Evolutionary conservation across 352 stramenopile genomes (phyloP).

Genomic region (Globisporangium recalcitrans): DNA sequence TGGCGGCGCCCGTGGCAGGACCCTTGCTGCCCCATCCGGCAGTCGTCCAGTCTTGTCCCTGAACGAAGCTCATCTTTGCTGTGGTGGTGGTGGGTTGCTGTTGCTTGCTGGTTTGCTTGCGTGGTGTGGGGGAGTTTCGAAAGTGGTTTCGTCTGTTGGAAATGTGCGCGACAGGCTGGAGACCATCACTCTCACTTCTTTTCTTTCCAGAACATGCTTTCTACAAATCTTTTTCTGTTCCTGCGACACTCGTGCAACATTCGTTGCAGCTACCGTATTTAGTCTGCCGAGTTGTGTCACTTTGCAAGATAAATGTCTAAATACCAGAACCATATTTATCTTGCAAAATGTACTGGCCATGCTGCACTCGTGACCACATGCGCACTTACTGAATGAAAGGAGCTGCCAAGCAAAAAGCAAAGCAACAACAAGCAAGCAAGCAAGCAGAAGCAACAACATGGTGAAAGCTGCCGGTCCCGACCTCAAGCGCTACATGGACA

Average conservation of each 20-base stretch:
- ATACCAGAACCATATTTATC: no score
- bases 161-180: no score
- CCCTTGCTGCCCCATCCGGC: constrained; percentile 74
- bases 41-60: constrained; percentile 75
- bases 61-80: constrained; percentile 45
- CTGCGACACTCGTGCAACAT: not conserved
- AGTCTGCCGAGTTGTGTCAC: no score
- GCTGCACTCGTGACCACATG: not conserved
- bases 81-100: constrained; percentile 6
- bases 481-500: constrained; percentile 94
- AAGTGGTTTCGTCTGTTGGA: constrained; percentile 1
- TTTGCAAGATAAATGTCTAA: no score
- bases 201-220: constrained; percentile 13
- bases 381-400: not conserved
- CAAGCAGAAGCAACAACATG: constrained; percentile 30
- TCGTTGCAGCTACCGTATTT: no score
- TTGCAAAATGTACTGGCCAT: no score
- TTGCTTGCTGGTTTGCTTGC: constrained; percentile 2
- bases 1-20: constrained; percentile 46
- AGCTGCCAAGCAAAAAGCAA: not conserved
- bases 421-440: no score
- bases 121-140: constrained; percentile 6
- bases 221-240: not conserved
- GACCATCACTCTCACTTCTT: constrained; percentile 10
- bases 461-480: constrained; percentile 77